Base-by-base conservation (phyloP, 2,329 filamentous ascomycete genomes). In the Alternaria sp. region DNA sequence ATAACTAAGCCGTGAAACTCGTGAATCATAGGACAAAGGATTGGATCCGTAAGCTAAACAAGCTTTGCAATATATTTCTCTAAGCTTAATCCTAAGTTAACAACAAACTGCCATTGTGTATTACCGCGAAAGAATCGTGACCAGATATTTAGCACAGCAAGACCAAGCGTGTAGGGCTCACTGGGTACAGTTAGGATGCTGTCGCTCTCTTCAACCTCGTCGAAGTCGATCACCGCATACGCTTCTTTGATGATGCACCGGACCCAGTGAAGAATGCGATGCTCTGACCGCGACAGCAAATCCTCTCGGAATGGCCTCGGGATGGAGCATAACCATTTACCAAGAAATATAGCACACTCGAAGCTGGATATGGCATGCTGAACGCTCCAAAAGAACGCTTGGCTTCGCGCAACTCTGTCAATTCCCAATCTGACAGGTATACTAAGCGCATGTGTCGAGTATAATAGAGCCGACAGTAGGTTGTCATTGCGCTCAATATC, bases 321-420 rank as follows among this genome's bases (percentile, higher is more conserved):
- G 51, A 62, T 72, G 67, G 40, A 73, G 59, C 45, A 84, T 4
- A 76, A 74, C 82, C 83, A 84, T 61, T 86, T 87, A 14, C 83
- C 84, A 0, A 87, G 72, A 3, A 87, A 73, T 0, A 87, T 81
- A 0, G 84, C 84, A 20, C 85, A 86, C 65, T 87, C 85, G 0
- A 87, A 76, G 1, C 83, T 83, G 4, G 83, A 85, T 0, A 87
- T 76, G 0, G 84, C 84, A 54, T 87, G 85, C n/a, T 86, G 79
- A 3, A 86, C 84, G 5, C 84, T 85, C 85, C 85, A 87, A 49
- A 86, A 84, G 45, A 86, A 85, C 0, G 85, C 84, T 52, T 87
- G 85, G 16, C 84, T 87, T 16, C 83, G 77, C 0, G 84, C 84
- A 0, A 87, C 85, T 14, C 83, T 81, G 53, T 85, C 84, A 16